phyloP scores from a whole-genome alignment of 2,329 filamentous ascomycete species.

The Dothidotthia symphoricarpi region DNA sequence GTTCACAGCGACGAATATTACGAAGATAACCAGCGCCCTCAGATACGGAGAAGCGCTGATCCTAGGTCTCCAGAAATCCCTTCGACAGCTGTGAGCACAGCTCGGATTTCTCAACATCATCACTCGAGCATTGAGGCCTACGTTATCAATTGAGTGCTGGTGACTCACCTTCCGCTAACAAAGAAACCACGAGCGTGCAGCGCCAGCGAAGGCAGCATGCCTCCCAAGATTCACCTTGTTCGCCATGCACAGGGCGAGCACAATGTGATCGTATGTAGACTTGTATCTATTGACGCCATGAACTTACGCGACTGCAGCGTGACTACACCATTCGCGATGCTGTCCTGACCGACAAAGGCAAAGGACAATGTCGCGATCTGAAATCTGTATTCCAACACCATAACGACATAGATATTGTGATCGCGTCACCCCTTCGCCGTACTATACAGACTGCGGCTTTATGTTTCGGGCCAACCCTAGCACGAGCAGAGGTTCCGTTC shows the following conservation, averaged over 20 bases:
- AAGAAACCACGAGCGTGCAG: too few relatives aligned
- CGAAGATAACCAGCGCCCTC: too few relatives aligned
- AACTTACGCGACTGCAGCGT: constrained; percentile 52
- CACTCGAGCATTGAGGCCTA: too few relatives aligned
- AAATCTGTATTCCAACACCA: constrained; percentile 61
- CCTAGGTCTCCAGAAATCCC: too few relatives aligned
- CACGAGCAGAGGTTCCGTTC: constrained; percentile 42
- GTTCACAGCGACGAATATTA: too few relatives aligned
- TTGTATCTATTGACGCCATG: neutral
- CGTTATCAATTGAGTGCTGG: too few relatives aligned
- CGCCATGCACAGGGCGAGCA: constrained; percentile 75
- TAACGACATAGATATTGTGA: constrained; percentile 61
- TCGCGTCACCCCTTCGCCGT: constrained; percentile 76
- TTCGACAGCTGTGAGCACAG: too few relatives aligned
- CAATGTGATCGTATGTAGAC: constrained; percentile 52
- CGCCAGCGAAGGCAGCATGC: constrained; percentile 11
- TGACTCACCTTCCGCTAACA: too few relatives aligned
- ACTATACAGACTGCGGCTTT: constrained; percentile 76
- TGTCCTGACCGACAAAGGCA: constrained; percentile 71
- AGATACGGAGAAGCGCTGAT: too few relatives aligned
- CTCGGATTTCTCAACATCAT: too few relatives aligned
- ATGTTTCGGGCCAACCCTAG: constrained; percentile 59
- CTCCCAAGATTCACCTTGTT: constrained; percentile 51
- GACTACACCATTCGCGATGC: constrained; percentile 78
- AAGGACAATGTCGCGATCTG: constrained; percentile 69